Base-by-base conservation (phyloP, 176 grass and related monocot genomes). In the Ensete ventricosum region DNA sequence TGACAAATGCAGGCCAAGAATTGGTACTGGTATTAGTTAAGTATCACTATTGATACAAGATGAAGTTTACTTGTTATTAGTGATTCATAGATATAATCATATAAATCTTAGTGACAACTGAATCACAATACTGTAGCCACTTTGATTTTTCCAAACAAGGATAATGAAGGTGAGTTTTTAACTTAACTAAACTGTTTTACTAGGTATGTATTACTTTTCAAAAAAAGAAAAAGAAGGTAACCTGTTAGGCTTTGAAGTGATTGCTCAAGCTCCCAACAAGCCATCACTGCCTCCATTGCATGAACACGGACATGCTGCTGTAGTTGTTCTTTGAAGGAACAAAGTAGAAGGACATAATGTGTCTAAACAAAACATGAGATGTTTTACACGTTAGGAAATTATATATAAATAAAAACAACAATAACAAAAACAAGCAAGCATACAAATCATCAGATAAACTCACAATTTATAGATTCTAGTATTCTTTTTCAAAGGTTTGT, bases 251-350 rank as follows among this genome's bases (percentile, higher is more conserved):
- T 98, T 75, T 98, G 95, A 21, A 98, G 82, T 72, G 90, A 91
- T 69, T 94, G 95, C 64, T 98, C 95, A 77, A 98, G 90, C 83
- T 98, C 95, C 95, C 95, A 98, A 73, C 95, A 98, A 73, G 88
- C 95, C 90, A 98, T 93, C 27, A 98, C 95, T 14, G 95, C 95
- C 87, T 98, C 95, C 95, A 98, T 98, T 17, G 95, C 95, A 78
- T 98, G 95, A 84, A 98, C 90, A 26, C 95, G 90, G 26, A 98
- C 95, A 81, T 98, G 95, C 76, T 98, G 95, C 67, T 98, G 95
- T 43, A 98, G 86, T 71, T 94, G 90, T 22, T 98, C 95, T 68
- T 98, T 93, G 88, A 98, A 98, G 14, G 90, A 94, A 83, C 90
- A 89, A 21, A 98, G 88, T 25, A 98, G 84, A 43, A 98, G 79